Evolutionary conservation across 331 rosid genomes (phyloP), one percentile per base, ranked within the genome.

Genomic region (Malus hybrid): DNA sequence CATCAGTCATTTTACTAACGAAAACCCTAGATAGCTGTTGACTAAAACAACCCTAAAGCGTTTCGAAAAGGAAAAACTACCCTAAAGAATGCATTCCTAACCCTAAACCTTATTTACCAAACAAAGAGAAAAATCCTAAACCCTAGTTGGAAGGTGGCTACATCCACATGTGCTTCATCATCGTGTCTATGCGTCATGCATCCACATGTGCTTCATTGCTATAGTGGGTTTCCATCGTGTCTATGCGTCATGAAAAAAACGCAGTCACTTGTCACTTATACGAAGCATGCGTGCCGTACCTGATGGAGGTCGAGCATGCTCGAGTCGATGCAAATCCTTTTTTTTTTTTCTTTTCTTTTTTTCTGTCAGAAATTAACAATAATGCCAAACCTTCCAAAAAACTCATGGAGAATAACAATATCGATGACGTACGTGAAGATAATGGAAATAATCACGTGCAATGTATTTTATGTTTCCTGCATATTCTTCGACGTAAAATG

Each of bases 201-300:
- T 39, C 46, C 12, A 39, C 46, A 39, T 39, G 46, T 39, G 46
- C 46, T 39, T 39, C 46, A 9, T 39, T 3, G 42, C 10, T 10
- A 27, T 27, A 62, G 66, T 59, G 64, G 83, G 75, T 24, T 66
- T 79, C 75, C 10, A 39, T 9, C 46, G 46, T 39, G 12, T 39
- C 12, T 39, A 39, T 6, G 57, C 10, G 57, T 52, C 57, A 19
- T 46, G 62, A 68, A 70, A 46, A n/a, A 32, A 48, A 28, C 65
- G 15, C 31, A 32, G 76, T 74, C 44, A 2, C 79, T 48, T 74
- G n/a, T 74, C 83, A 20, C 6, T 19, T 66, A 8, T 10, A 2
- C 16, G 28, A 50, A 60, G 61, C 83, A 69, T 48, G 73, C 68
- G 24, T 24, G 32, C 48, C 10, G 3, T 22, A 33, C 10, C 48